Evolutionary conservation across 345 rosid species (phyloP).

Genomic region (Populus simonii): DNA sequence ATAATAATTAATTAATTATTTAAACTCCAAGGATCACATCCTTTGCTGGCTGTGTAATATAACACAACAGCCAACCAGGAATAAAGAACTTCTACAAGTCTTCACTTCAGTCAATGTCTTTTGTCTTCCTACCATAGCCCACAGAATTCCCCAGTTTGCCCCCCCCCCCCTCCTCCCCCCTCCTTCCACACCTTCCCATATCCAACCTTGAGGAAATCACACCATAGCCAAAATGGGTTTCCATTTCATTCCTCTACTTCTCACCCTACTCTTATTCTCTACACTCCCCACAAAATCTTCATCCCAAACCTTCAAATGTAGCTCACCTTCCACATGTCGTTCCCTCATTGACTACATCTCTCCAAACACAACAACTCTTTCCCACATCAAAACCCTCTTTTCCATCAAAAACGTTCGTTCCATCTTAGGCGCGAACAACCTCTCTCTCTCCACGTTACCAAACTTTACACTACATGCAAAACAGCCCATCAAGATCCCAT

Average conservation of each 20-base stretch:
- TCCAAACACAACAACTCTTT: slow-evolving; percentile 18
- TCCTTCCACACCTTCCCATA: neutral
- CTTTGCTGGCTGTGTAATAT: neutral
- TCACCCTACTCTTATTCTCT: slow-evolving; percentile 1
- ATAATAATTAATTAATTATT: no score
- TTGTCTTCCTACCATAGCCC: neutral
- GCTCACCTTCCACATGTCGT: slow-evolving; percentile 5
- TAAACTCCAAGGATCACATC: neutral
- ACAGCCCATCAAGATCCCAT: slow-evolving; percentile 20
- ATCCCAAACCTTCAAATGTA: slow-evolving; percentile 18
- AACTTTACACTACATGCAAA: slow-evolving; percentile 12
- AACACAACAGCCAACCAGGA: no score
- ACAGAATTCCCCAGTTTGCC: neutral
- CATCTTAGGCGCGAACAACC: slow-evolving; percentile 28
- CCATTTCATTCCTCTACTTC: neutral
- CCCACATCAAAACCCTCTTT: slow-evolving; percentile 23
- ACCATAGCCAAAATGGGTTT: neutral
- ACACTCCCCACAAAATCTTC: neutral
- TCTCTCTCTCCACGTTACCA: slow-evolving; percentile 17
- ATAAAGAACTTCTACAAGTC: neutral
- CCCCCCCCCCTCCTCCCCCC: no score
- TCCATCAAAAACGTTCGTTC: slow-evolving; percentile 19
- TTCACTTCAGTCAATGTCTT: neutral
- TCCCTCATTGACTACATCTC: slow-evolving; percentile 22
- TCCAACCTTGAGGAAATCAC: neutral